Evolutionary conservation across 2,329 filamentous ascomycete species (phyloP), one percentile per base, ranked within the genome.

Genomic region (Aureobasidium sp.): DNA sequence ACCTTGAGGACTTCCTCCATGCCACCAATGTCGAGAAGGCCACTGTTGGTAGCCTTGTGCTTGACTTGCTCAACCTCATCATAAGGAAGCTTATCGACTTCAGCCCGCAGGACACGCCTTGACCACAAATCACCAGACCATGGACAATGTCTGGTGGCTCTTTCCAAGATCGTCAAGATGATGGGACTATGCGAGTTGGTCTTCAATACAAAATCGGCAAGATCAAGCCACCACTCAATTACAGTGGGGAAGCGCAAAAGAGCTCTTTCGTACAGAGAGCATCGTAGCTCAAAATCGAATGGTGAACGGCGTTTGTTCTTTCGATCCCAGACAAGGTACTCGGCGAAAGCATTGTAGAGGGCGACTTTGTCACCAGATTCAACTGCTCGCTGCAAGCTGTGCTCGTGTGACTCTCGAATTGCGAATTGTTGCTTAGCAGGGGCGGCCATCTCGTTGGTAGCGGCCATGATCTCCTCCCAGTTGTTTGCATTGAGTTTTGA

Each of bases 71-170:
- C 90, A 58, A 97, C 90, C 55, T 90, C 88, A 27, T 87, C 80
- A 69, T 96, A 96, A 0, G 87, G 81, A 65, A 87, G 83, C 37
- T 84, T 84, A 64, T 90, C 87, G 50, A 90, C 84, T 75, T 97
- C 94, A 3, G 91, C 89, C 23, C 87, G 88, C 58, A 97, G 77
- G 29, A 99, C 87, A 66, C 92, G 92, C 67, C 93, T 87, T 7
- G 90, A 90, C 94, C 94, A 99, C 7, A 99, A 81, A 32, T 84
- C 82, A 17, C 94, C 94, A 7, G 91, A 95, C 88, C 91, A 96
- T 1, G 94, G 92, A 68, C 93, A 96, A 74, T 97, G 94, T 47
- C 87, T 84, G 10, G 92, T 94, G 13, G 91, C 91, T 66, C 91
- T 84, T 68, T 91, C 87, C 2, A 95, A 80, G 7, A 93, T 82